Conservation (phyloP, 1,139 yeast genomes). For the Geotrichum australiense region DNA sequence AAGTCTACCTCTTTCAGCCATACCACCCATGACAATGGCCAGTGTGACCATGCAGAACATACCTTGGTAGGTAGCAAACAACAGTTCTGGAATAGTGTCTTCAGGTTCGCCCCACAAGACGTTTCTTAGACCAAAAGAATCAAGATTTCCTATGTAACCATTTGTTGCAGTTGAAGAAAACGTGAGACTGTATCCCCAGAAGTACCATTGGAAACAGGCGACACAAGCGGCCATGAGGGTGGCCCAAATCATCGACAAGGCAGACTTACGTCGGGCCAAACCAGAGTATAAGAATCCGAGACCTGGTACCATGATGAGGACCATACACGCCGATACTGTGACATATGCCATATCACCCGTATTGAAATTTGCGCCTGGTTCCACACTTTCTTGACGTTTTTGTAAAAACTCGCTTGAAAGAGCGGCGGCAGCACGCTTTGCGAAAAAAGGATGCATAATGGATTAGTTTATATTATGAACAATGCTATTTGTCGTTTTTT, state of each 20-base stretch:
- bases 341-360: conserved; percentile 48
- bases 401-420: no score
- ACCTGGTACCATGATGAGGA: conserved; percentile 92
- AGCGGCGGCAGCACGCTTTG: no score
- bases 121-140: conserved; percentile 72
- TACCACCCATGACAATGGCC: conserved; percentile 90
- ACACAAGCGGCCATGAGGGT: conserved; percentile 68
- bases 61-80: conserved; percentile 81
- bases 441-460: no score
- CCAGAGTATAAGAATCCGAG: conserved; percentile 91
- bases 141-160: conserved; percentile 79
- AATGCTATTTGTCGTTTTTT: no score
- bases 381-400: no score
- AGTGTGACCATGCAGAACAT: conserved; percentile 86
- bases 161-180: conserved; percentile 70
- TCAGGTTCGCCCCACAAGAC: conserved; percentile 48
- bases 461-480: no score
- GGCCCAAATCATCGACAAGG: conserved; percentile 82
- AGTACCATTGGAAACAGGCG: conserved; percentile 87
- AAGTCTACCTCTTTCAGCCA: conserved; percentile 88
- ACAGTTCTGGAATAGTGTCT: conserved; percentile 66
- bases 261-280: conserved; percentile 83
- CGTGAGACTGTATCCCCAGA: conserved; percentile 95
- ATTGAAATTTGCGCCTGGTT: conserved; percentile 37
- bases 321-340: conserved; percentile 56